phyloP scores from a whole-genome alignment of 2,329 filamentous ascomycete genomes.

The Penicillium sp. region DNA sequence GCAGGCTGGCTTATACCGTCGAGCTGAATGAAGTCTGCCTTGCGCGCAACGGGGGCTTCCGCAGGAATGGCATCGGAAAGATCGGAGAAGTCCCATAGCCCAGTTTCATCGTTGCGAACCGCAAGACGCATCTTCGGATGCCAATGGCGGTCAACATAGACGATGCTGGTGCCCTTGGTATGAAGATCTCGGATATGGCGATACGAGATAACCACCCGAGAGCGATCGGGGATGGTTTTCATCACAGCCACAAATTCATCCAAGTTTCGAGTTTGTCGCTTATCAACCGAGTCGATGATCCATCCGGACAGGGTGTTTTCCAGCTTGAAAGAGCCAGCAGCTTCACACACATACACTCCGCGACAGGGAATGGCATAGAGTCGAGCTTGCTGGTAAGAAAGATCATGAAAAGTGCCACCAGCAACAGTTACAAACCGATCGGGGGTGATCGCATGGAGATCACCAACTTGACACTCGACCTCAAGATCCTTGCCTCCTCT shows the following conservation, averaged over 20 bases:
- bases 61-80: conserved; percentile 79
- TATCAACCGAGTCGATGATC: conserved; percentile 89
- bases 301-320: conserved; percentile 89
- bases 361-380: conserved; percentile 89
- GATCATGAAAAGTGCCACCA: conserved; percentile 89
- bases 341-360: conserved; percentile 93
- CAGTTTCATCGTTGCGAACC: conserved; percentile 82
- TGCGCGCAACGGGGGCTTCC: conserved; percentile 67
- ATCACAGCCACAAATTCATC: conserved; percentile 89
- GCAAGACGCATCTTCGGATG: conserved; percentile 91
- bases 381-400: conserved; percentile 97
- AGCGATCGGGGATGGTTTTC: conserved; percentile 75
- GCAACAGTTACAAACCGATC: conserved; percentile 94
- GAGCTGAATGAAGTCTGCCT: conserved; percentile 88
- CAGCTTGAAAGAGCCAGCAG: conserved; percentile 90
- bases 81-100: conserved; percentile 92
- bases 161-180: conserved; percentile 87
- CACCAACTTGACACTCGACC: conserved; percentile 79
- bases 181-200: conserved; percentile 94
- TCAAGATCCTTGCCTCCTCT: conserved; percentile 85
- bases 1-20: conserved; percentile 84
- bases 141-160: conserved; percentile 95
- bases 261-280: conserved; percentile 85
- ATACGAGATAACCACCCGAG: conserved; percentile 90
- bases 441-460: conserved; percentile 91